A percentile compares a stretch with the other conserved stretches of the same genome.
Evolutionary conservation across 129 eudicot species (phyloP).

Genomic region (Pseudognaphalium luteoalbum): DNA sequence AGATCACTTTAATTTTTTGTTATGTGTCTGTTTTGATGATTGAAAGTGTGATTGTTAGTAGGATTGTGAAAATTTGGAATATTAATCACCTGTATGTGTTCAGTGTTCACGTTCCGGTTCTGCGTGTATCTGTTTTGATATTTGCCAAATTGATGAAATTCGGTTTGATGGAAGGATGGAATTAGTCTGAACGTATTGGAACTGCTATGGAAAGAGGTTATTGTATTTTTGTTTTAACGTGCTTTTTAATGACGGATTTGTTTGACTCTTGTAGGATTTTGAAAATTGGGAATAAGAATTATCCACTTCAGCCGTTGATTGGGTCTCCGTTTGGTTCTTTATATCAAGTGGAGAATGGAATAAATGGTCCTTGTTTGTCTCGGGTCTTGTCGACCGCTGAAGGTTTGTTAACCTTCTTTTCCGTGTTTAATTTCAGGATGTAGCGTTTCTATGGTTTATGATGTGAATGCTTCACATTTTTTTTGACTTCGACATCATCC

Average conservation of each 20-base stretch:
- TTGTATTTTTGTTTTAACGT: not conserved
- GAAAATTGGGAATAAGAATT: conserved; percentile 82
- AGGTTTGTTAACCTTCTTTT: conserved; percentile 40
- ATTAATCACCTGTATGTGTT: conserved; percentile 33
- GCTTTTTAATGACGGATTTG: not conserved
- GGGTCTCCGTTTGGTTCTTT: conserved; percentile 86
- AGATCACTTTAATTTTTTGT: not conserved
- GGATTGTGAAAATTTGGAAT: conserved; percentile 77
- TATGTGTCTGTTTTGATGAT: conserved; percentile 2
- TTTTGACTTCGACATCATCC: not conserved
- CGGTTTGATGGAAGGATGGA: not conserved
- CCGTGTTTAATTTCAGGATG: not conserved
- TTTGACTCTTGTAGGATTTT: conserved; percentile 50
- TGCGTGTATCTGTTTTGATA: no score
- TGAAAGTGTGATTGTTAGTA: conserved; percentile 31
- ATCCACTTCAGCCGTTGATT: conserved; percentile 77
- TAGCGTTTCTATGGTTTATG: not conserved
- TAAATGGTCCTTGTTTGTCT: conserved; percentile 63
- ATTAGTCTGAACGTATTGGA: no score
- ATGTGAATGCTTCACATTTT: conserved; percentile 6
- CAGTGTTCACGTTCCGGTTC: not conserved
- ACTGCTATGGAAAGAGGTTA: not conserved
- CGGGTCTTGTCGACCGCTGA: conserved; percentile 41
- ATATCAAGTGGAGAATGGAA: conserved; percentile 71
- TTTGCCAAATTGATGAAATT: not conserved